Percentiles rank a stretch among this genome's conserved stretches.
Conservation (phyloP, 2,329 filamentous ascomycete genomes). For the Eurotiales sp. region DNA sequence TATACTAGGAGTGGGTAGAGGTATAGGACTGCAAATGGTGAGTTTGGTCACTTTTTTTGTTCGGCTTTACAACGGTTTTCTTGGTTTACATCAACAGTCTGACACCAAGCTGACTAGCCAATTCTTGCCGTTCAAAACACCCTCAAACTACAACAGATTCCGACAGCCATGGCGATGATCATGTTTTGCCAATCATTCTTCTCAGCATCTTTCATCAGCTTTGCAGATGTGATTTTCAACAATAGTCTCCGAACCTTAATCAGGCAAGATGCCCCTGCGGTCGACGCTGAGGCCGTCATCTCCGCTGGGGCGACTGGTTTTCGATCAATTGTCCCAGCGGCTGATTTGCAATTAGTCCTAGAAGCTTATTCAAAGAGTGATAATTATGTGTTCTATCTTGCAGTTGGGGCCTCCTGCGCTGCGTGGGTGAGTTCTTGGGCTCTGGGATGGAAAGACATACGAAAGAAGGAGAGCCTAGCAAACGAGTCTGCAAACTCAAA, state of each 20-base stretch:
- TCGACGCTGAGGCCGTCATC: slow-evolving; percentile 37
- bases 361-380: slow-evolving; percentile 28
- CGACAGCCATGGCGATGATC: slow-evolving; percentile 36
- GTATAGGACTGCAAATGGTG: slow-evolving; percentile 27
- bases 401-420: slow-evolving; percentile 14
- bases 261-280: slow-evolving; percentile 35
- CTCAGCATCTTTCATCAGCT: slow-evolving; percentile 62
- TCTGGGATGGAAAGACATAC: slow-evolving; percentile 21
- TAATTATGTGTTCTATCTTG: slow-evolving; percentile 21
- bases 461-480: slow-evolving; percentile 17
- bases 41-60: too few relatives aligned
- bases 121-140: slow-evolving; percentile 41
- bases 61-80: too few relatives aligned
- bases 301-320: slow-evolving; percentile 43
- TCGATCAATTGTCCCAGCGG: slow-evolving; percentile 31
- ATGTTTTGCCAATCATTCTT: slow-evolving; percentile 64
- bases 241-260: slow-evolving; percentile 59
- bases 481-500: too few relatives aligned
- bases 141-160: slow-evolving; percentile 32
- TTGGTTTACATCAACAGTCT: too few relatives aligned
- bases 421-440: slow-evolving; percentile 19
- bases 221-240: slow-evolving; percentile 65
- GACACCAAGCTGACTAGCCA: slow-evolving; percentile 29
- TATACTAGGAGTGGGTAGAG: slow-evolving; percentile 42
- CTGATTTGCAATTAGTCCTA: slow-evolving; percentile 32